A percentile compares a stretch with the other conserved stretches of the same genome.
These are phyloP conservation scores for Abelmoschus esculentus DNA, from an alignment of 345 rosid species.

Conservation along the genomic window DNA sequence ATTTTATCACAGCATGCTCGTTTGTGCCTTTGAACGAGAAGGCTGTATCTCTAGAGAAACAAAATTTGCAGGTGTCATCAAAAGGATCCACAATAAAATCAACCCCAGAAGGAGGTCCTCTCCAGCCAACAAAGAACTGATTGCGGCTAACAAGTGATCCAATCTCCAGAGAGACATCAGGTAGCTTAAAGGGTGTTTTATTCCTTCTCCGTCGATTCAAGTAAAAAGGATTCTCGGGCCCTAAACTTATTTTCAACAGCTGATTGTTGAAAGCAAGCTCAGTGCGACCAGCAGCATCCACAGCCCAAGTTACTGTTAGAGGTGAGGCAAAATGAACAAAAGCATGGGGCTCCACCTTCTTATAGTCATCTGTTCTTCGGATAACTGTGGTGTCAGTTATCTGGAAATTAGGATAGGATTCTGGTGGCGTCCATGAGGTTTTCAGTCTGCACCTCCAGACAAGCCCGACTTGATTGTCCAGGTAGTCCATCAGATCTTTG, in stretches of 20 bases:
- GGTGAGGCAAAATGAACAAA: slow-evolving; percentile 75
- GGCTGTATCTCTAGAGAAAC: slow-evolving; percentile 54
- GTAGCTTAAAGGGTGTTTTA: slow-evolving; percentile 41
- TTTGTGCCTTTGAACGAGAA: slow-evolving; percentile 50
- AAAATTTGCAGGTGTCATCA: slow-evolving; percentile 62
- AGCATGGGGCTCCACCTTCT: slow-evolving; percentile 72
- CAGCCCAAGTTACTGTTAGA: slow-evolving; percentile 33
- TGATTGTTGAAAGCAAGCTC: slow-evolving; percentile 35
- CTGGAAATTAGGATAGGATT: slow-evolving; percentile 62
- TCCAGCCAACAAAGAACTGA: slow-evolving; percentile 66
- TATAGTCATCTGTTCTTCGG: slow-evolving; percentile 28
- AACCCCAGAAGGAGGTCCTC: slow-evolving; percentile 46
- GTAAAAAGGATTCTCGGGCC: slow-evolving; percentile 57
- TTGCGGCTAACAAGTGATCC: slow-evolving; percentile 43
- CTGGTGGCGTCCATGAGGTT: slow-evolving; percentile 83
- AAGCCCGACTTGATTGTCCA: slow-evolving; percentile 50
- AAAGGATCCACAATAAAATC: slow-evolving; percentile 83
- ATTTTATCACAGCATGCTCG: slow-evolving; percentile 51
- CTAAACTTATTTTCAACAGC: slow-evolving; percentile 59
- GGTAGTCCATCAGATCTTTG: slow-evolving; percentile 43
- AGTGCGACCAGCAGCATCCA: slow-evolving; percentile 41
- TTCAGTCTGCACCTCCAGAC: slow-evolving; percentile 77
- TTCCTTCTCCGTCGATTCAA: slow-evolving; percentile 64
- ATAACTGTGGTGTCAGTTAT: slow-evolving; percentile 22
- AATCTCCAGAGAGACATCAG: slow-evolving; percentile 54